Evolutionary conservation across 768 basidiomycete species (phyloP).

Genomic region (Chalciporus chontae): DNA sequence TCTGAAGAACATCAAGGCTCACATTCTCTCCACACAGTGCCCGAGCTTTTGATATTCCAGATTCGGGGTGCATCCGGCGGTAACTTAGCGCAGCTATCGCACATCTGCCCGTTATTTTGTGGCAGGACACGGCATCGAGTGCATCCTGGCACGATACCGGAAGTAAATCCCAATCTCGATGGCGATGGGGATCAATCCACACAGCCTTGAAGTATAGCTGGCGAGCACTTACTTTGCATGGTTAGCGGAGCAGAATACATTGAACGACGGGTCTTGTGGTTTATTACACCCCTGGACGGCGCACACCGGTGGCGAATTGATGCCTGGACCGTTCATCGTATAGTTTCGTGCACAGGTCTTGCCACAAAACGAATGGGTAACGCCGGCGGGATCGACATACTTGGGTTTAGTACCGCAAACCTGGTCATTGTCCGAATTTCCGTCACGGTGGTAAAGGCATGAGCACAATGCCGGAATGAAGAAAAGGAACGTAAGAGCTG

Average conservation of each 20-base stretch:
- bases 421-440: conserved; percentile 29
- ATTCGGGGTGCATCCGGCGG: conserved; percentile 41
- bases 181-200: conserved; percentile 4
- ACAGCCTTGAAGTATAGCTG: conserved; percentile 1
- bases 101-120: conserved; percentile 43
- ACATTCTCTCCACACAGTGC: conserved; percentile 53
- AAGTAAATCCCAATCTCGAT: conserved; percentile 49
- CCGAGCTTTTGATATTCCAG: conserved; percentile 45
- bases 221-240: conserved; percentile 49
- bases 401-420: conserved; percentile 59
- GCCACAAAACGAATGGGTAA: conserved; percentile 57
- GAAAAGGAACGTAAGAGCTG: conserved; percentile 14
- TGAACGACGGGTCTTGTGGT: conserved; percentile 46
- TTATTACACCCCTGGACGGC: conserved; percentile 49
- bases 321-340: conserved; percentile 29
- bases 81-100: conserved; percentile 48
- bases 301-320: conserved; percentile 39
- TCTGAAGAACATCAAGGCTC: conserved; percentile 24
- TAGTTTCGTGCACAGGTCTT: conserved; percentile 52
- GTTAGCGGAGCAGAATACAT: conserved; percentile 54
- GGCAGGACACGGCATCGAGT: conserved; percentile 46
- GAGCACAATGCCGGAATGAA: conserved; percentile 6
- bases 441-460: conserved; percentile 1
- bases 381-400: conserved; percentile 55
- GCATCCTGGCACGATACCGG: conserved; percentile 48